Evolutionary conservation across 331 rosid species (phyloP).

Genomic region (Acacia pycnantha): DNA sequence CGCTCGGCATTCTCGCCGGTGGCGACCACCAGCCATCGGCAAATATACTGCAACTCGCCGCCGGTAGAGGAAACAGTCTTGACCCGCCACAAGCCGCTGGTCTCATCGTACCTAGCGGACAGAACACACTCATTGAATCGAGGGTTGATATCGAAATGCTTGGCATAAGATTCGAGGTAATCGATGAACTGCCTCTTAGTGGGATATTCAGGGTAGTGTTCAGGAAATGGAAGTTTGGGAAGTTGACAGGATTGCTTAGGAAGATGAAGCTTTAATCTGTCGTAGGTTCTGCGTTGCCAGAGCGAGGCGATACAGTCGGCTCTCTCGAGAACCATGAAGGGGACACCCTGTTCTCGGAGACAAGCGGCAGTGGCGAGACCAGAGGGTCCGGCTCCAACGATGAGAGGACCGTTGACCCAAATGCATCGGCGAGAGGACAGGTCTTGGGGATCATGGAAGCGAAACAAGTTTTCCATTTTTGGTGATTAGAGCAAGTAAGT

Average conservation of each 20-base stretch:
- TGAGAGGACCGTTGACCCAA: conserved; percentile 85
- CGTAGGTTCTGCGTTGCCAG: conserved; percentile 88
- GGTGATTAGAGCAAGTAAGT: not conserved
- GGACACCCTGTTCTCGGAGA: conserved; percentile 82
- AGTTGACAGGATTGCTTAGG: conserved; percentile 92
- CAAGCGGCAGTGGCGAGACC: conserved; percentile 97
- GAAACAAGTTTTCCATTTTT: conserved; percentile 62
- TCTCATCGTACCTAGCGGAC: conserved; percentile 67
- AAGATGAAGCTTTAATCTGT: conserved; percentile 89
- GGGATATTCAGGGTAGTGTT: conserved; percentile 85
- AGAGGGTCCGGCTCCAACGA: conserved; percentile 94
- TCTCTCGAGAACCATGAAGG: conserved; percentile 72
- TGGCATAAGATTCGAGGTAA: conserved; percentile 80
- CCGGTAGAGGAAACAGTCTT: conserved; percentile 46
- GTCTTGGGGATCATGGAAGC: conserved; percentile 55
- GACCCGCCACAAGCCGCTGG: conserved; percentile 85
- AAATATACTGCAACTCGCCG: conserved; percentile 75
- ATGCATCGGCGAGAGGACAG: conserved; percentile 56
- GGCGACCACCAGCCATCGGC: conserved; percentile 88
- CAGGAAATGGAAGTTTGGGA: conserved; percentile 82
- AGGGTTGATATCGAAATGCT: conserved; percentile 72
- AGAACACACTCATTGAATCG: conserved; percentile 77
- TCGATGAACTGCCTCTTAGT: conserved; percentile 75
- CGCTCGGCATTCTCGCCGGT: conserved; percentile 97
- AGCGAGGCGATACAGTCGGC: conserved; percentile 89